Base-by-base conservation (phyloP, 2,329 filamentous ascomycete genomes). In the Drechslera avenae region DNA sequence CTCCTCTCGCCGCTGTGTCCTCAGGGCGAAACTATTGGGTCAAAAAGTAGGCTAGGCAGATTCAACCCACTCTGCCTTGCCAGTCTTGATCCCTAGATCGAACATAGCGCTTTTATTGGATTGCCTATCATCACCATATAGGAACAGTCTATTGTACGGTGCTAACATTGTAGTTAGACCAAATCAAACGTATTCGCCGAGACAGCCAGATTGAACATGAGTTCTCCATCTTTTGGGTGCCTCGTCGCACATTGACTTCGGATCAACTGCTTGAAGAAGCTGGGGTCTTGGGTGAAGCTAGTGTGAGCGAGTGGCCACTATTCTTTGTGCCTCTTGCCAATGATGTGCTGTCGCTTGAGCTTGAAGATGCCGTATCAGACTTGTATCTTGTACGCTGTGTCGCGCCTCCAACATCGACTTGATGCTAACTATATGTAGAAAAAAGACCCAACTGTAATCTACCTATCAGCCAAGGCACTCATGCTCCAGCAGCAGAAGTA, bases 201-300 rank as follows among this genome's bases (percentile, higher is more conserved):
- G 91, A 94, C 73, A 92, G 89, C 70, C 88, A 91, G 67, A 90
- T 87, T 39, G 90, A 91, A 61, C 94, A 99, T 82, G 93, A 99
- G 65, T 96, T 97, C 71, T 93, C 92, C 57, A 88, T 99, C 63
- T 93, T 97, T 71, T 97, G 94, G 90, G 89, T 96, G 34, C 93
- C 95, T 5, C 86, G 94, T 50, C 88, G 94, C 55, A 97, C 94
- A 3, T 80, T 96, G 46, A 88, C 97, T 46, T 94, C 91, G 62
- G 91, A 97, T 72, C 87, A 91, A 69, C 83, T 97, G 40, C 81
- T 99, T 32, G 94, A 99, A 74, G 91, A 96, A 69, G 88, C 90
- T 32, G 94, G 93, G 19, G 90, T 99, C 12, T 82, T 97, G 40
- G 95, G 94, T 50, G 94, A 99, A 72, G 88, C 92, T 56, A 97